These are phyloP conservation scores for Peribolospora baueri DNA, from an alignment of 768 basidiomycete genomes.

Conservation along the genomic window DNA sequence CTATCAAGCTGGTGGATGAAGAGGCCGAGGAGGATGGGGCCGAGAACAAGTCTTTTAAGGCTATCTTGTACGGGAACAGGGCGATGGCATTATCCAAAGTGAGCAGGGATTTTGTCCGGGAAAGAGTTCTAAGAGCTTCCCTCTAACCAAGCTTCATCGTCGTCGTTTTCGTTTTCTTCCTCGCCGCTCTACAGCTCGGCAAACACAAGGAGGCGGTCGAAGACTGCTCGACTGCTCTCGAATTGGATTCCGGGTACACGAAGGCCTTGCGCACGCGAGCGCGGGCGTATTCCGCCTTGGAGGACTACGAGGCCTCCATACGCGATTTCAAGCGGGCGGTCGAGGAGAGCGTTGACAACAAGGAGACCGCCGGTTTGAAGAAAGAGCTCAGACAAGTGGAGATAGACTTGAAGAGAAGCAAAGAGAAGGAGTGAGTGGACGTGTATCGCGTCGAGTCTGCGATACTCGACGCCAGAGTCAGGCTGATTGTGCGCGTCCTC, in stretches of 20 bases:
- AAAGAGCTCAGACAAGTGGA: conserved; percentile 58
- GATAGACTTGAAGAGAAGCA: conserved; percentile 55
- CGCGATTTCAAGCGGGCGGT: conserved; percentile 58
- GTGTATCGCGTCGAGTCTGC: neutral
- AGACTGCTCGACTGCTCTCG: conserved; percentile 45
- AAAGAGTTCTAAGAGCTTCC: neutral
- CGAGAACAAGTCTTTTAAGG: conserved; percentile 54
- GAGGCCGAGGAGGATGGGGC: conserved; percentile 33
- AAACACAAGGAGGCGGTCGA: conserved; percentile 40
- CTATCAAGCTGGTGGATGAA: conserved; percentile 31
- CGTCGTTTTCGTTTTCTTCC: neutral
- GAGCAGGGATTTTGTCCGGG: neutral
- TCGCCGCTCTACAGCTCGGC: conserved; percentile 27
- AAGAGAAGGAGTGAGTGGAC: conserved; percentile 40
- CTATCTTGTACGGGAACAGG: conserved; percentile 56
- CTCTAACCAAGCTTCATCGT: neutral
- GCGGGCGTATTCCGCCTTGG: conserved; percentile 46
- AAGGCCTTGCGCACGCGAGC: conserved; percentile 71
- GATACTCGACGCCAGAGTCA: conserved; percentile 29
- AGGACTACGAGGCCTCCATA: conserved; percentile 45
- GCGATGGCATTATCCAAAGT: conserved; percentile 62
- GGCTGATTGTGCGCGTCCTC: conserved; percentile 6
- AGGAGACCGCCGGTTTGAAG: conserved; percentile 36
- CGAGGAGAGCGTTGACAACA: conserved; percentile 31
- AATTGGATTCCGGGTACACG: conserved; percentile 39